Evolutionary conservation across 108 stramenopile species (phyloP).

Genomic region (Thalassiosira profunda): DNA sequence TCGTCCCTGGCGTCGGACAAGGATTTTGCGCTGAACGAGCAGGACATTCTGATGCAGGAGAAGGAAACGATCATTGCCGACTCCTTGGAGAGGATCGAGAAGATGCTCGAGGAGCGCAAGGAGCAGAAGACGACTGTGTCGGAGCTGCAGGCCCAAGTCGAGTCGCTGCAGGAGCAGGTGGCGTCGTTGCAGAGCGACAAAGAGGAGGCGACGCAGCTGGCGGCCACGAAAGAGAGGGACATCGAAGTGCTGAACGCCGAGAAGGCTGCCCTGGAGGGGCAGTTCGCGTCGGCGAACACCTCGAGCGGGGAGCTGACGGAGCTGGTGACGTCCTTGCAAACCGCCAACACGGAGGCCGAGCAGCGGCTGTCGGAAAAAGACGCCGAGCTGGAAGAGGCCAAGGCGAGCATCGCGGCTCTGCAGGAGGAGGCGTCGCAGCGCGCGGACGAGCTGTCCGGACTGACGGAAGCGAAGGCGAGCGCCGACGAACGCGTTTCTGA

Average conservation of each 20-base stretch:
- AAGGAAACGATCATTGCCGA: conserved; percentile 34
- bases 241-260: neutral
- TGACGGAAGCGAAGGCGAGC: neutral
- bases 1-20: conserved; percentile 41
- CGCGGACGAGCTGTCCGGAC: neutral
- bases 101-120: conserved; percentile 11
- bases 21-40: conserved; percentile 42
- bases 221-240: neutral
- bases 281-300: neutral
- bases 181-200: too few species aligned
- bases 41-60: conserved; percentile 35
- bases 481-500: neutral
- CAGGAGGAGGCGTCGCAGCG: neutral
- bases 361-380: neutral
- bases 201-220: too few species aligned
- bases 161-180: conserved; percentile 24
- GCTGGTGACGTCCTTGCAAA: neutral
- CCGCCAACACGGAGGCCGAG: neutral
- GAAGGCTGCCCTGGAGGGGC: neutral
- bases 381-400: neutral
- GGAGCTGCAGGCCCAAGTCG: conserved; percentile 23
- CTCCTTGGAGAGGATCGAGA: conserved; percentile 38
- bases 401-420: neutral
- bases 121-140: conserved; percentile 12
- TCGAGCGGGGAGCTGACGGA: neutral